Conservation (phyloP, 78 protist species). For the Planoprotostelium fungivorum region DNA sequence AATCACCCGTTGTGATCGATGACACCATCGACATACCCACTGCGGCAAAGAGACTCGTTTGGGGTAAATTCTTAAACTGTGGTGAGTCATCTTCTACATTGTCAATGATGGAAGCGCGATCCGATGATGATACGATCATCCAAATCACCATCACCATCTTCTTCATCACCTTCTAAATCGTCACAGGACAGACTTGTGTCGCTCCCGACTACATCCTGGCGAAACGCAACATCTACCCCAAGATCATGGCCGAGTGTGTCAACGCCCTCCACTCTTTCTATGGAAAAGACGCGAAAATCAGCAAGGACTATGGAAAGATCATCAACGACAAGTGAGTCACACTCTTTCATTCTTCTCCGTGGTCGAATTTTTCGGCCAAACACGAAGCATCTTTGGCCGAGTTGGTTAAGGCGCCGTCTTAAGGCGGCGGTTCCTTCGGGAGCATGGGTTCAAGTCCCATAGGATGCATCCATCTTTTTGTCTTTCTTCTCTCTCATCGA, state of each 20-base stretch:
- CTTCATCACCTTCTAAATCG: conserved; percentile 60
- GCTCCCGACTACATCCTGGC: conserved; percentile 42
- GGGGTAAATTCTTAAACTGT: conserved; percentile 14
- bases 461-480: neutral
- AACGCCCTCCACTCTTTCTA: conserved; percentile 14
- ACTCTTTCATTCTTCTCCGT: neutral
- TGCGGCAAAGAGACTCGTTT: conserved; percentile 53
- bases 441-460: neutral
- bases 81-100: neutral
- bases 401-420: conserved; percentile 2
- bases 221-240: conserved; percentile 12
- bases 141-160: neutral
- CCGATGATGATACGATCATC: too few species aligned
- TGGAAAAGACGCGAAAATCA: conserved; percentile 34
- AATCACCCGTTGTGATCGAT: conserved; percentile 79
- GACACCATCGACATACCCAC: conserved; percentile 23
- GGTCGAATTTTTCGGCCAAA: neutral
- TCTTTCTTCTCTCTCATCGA: neutral
- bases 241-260: conserved; percentile 35
- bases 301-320: conserved; percentile 23
- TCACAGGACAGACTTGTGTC: conserved; percentile 87
- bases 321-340: neutral
- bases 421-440: conserved; percentile 3
- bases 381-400: neutral
- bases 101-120: too few species aligned